Evolutionary conservation across 2,329 filamentous ascomycete species (phyloP), one percentile per base, ranked within the genome.

Genomic region (Tolypocladium sp.): DNA sequence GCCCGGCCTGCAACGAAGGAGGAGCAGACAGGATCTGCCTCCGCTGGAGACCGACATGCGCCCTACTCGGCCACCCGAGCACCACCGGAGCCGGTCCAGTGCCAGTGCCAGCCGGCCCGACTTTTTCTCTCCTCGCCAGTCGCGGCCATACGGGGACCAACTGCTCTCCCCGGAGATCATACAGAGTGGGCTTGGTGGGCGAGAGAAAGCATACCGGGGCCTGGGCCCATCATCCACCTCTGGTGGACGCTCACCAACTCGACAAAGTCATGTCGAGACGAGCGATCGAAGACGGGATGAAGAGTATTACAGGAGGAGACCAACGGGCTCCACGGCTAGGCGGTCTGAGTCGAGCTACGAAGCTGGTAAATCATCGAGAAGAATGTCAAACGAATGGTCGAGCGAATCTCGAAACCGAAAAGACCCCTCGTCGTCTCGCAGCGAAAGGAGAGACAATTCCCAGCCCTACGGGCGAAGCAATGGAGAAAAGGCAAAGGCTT

Each of bases 161-260:
- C 67, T 73, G 33, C 63, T 79, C 7, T 76, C 77, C 1, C 78
- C 79, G 0, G 69, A 77, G 3, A 67, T 77, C 2, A 74, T 75
- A 35, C 78, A 75, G 56, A 73, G 74, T 40, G 69, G 73, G 1
- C 68, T 73, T 13, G 71, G 70, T 4, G 73, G 77, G 5, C 74
- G 79, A 2, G 78, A 81, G 44, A 74, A 76, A 57, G 65, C 69
- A 0, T 79, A 79, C 57, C 72, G 74, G 60, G 66, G 62, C n/a
- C 65, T 40, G 42, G 55, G 59, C 4, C 53, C 57, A 13, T 55
- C 59, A 15, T 58, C 56, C 55, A 67, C 69, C 0, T 79, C 79
- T 57, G 71, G 74, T 63, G 63, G 61, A 35, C 69, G 63, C 40
- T 67, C 68, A n/a, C 68, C 69, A 22, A 67, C 64, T 30, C 72